phyloP scores from a whole-genome alignment of 2,329 filamentous ascomycete species.

The Sporothrix protearum region DNA sequence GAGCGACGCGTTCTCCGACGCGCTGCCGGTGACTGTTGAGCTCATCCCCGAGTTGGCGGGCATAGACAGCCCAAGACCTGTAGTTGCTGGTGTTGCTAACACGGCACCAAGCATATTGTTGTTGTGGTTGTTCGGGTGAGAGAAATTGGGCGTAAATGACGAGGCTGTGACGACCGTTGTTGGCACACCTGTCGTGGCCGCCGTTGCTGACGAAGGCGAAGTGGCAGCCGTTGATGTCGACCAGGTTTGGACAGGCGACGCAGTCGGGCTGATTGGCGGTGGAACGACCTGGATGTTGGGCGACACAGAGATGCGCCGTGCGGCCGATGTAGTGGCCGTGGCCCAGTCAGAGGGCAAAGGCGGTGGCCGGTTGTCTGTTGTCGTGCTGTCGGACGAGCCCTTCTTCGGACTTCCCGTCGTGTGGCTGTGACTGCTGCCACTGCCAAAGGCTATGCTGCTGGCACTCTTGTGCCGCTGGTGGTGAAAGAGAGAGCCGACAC shows the following conservation, averaged over 20 bases:
- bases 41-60: not conserved
- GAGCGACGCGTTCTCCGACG: conserved; percentile 45
- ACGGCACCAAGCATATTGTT: no score
- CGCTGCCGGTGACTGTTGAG: conserved; percentile 23
- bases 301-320: not conserved
- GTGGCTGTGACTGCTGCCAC: not conserved
- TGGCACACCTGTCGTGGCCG: not conserved
- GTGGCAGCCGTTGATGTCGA: not conserved
- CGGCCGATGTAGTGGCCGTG: conserved; percentile 4
- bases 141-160: not conserved
- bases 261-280: not conserved
- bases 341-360: conserved; percentile 16
- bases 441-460: conserved; percentile 6
- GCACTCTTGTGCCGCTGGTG: conserved; percentile 27
- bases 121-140: not conserved
- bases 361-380: conserved; percentile 10
- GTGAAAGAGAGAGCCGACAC: conserved; percentile 8
- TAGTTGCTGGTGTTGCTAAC: not conserved
- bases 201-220: not conserved
- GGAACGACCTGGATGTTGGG: not conserved
- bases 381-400: not conserved
- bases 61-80: conserved; percentile 14
- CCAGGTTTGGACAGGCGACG: conserved; percentile 4
- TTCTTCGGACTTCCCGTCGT: not conserved
- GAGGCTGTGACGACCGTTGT: not conserved